Conservation (phyloP, 1,139 yeast species). For the Trichomonascaceae sp. region DNA sequence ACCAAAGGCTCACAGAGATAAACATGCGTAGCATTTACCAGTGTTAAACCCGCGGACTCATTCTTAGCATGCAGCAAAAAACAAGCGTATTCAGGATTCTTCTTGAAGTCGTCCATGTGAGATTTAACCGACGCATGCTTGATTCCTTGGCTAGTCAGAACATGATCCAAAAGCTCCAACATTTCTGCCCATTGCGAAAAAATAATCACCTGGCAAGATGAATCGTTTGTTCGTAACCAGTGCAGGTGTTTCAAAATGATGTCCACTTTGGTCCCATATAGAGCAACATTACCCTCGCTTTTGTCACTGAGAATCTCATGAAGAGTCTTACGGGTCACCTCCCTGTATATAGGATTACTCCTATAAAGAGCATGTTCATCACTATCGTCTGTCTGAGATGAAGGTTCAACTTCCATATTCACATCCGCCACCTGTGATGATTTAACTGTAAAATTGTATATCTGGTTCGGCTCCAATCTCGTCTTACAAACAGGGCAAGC, state of each 20-base stretch:
- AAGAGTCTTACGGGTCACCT: slow-evolving; percentile 17
- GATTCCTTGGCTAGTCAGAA: slow-evolving; percentile 56
- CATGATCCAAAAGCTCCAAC: slow-evolving; percentile 59
- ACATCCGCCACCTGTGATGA: slow-evolving; percentile 3
- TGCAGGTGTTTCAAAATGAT: slow-evolving; percentile 64
- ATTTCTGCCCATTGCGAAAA: slow-evolving; percentile 87
- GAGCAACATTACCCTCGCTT: slow-evolving; percentile 34
- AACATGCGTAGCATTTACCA: slow-evolving; percentile 87
- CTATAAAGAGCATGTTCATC: background rate
- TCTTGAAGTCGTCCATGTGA: slow-evolving; percentile 59
- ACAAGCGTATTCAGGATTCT: slow-evolving; percentile 64
- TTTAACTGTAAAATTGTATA: slow-evolving; percentile 49
- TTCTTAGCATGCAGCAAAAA: slow-evolving; percentile 77
- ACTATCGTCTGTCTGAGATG: background rate
- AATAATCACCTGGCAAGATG: slow-evolving; percentile 68
- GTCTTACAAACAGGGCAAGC: slow-evolving; percentile 78
- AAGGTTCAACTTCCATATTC: background rate
- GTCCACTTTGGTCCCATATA: slow-evolving; percentile 79
- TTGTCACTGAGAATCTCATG: slow-evolving; percentile 21
- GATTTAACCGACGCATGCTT: slow-evolving; percentile 36
- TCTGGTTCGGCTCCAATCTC: slow-evolving; percentile 38
- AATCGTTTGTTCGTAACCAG: slow-evolving; percentile 53
- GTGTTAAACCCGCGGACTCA: slow-evolving; percentile 81
- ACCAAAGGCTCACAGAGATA: slow-evolving; percentile 86
- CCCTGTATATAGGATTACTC: slow-evolving; percentile 20